These are phyloP conservation scores for Cydonia oblonga DNA, from an alignment of 331 rosid genomes.

Conservation along the genomic window DNA sequence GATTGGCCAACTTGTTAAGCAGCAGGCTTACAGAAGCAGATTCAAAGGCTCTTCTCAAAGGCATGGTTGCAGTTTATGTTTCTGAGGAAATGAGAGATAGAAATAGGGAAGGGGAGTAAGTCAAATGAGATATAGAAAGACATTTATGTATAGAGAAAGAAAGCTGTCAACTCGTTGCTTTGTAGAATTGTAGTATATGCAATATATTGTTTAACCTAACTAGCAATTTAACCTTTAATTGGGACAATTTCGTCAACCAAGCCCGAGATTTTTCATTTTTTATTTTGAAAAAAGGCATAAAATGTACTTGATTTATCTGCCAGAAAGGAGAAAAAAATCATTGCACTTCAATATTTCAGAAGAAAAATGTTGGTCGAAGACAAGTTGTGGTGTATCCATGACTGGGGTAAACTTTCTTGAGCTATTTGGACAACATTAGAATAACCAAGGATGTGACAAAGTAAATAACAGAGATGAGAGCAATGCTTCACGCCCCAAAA, in stretches of 20 bases:
- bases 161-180: neutral
- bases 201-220: neutral
- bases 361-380: too few relatives aligned
- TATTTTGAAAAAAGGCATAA: too few relatives aligned
- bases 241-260: neutral
- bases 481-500: too few relatives aligned
- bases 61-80: neutral
- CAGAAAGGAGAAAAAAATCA: too few relatives aligned
- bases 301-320: too few relatives aligned
- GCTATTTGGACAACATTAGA: too few relatives aligned
- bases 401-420: too few relatives aligned
- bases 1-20: slow-evolving; percentile 5
- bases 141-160: neutral
- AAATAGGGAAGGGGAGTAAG: neutral
- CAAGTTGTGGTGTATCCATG: too few relatives aligned
- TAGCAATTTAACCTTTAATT: neutral
- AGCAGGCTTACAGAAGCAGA: slow-evolving; percentile 8
- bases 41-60: slow-evolving; percentile 1
- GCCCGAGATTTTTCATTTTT: neutral
- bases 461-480: too few relatives aligned
- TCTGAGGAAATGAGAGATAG: neutral
- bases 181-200: neutral
- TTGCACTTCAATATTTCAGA: too few relatives aligned
- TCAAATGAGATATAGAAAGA: neutral
- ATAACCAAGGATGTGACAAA: too few relatives aligned